Percentiles rank a stretch among this genome's conserved stretches.
Evolutionary conservation across 352 stramenopile genomes (phyloP).

Genomic region (Phytophthora cactorum): DNA sequence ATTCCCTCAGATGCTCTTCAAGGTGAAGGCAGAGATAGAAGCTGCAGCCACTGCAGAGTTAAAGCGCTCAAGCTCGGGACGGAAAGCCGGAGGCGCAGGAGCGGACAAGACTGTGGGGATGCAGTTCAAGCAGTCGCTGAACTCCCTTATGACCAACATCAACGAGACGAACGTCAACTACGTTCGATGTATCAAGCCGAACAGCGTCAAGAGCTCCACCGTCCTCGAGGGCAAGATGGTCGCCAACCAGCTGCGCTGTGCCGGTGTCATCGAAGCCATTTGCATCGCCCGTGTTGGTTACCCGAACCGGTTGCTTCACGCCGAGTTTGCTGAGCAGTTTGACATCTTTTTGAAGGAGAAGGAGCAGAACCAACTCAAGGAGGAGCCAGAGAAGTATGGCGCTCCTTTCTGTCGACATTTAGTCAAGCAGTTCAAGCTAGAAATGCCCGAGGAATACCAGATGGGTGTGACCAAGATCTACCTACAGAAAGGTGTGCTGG

Average conservation of each 20-base stretch:
- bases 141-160: constrained; percentile 76
- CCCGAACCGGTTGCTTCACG: constrained; percentile 85
- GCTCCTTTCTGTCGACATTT: constrained; percentile 53
- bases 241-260: constrained; percentile 79
- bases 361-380: constrained; percentile 39
- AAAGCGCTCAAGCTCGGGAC: constrained; percentile 35
- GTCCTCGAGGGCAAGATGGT: constrained; percentile 77
- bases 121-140: constrained; percentile 83
- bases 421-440: constrained; percentile 67
- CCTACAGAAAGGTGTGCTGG: constrained; percentile 82
- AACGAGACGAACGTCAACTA: constrained; percentile 81
- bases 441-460: constrained; percentile 72
- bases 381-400: constrained; percentile 32
- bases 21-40: constrained; percentile 45
- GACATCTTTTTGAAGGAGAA: constrained; percentile 67
- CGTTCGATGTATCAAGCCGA: constrained; percentile 89
- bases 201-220: constrained; percentile 70
- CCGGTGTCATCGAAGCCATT: constrained; percentile 84
- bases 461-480: constrained; percentile 90
- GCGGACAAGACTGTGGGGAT: constrained; percentile 68
- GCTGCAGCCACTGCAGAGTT: constrained; percentile 27
- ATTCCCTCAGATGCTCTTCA: constrained; percentile 70
- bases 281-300: constrained; percentile 76
- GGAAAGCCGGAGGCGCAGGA: constrained; percentile 32
- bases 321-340: constrained; percentile 67